Evolutionary conservation across 257 asterid genomes (phyloP), one percentile per base, ranked within the genome.

Genomic region (Prunella vulgaris): DNA sequence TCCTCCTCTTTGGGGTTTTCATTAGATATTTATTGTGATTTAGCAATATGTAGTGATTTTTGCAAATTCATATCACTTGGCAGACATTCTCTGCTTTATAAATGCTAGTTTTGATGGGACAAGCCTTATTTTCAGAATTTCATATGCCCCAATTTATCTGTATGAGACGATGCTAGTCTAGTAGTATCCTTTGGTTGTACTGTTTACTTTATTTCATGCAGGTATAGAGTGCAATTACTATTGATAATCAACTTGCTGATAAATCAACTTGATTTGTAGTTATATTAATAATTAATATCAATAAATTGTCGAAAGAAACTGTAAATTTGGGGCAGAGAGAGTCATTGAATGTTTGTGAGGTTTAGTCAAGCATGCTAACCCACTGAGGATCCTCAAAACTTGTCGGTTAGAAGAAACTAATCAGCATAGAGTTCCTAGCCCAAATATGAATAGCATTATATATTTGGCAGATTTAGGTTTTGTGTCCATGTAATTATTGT

Each of bases 1-100:
- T 30, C 30, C 37, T 72, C 69, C 69, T 71, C 71, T 63, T 27
- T 52, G 35, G 56, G 64, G 53, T 25, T 78, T 49, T 38, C 40
- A 9, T 30, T 59, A 13, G 21, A 68, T 60, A 57, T 32, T n/a
- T 22, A 24, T 38, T 67, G 38, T 51, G 20, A 20, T 62, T 13
- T 58, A 37, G 49, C 66, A 21, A 18, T 64, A 70, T 33, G 40
- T 48, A 17, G 15, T 14, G 22, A 53, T 53, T 52, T n/a, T 52
- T 30, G 64, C 54, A 38, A 63, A 22, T 54, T 60, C 56, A 35
- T 33, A 18, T 60, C 56, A 46, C 57, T 18, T 60, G 14, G 20
- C 60, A 46, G 30, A 69, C 18, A 21, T 35, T 35, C 42, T 54
- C 10, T 42, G 54, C 21, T 44, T 20, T 28, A 40, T 49, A 72